phyloP scores from a whole-genome alignment of 164 flowering plant genomes.

The Liriodendron chinense region DNA sequence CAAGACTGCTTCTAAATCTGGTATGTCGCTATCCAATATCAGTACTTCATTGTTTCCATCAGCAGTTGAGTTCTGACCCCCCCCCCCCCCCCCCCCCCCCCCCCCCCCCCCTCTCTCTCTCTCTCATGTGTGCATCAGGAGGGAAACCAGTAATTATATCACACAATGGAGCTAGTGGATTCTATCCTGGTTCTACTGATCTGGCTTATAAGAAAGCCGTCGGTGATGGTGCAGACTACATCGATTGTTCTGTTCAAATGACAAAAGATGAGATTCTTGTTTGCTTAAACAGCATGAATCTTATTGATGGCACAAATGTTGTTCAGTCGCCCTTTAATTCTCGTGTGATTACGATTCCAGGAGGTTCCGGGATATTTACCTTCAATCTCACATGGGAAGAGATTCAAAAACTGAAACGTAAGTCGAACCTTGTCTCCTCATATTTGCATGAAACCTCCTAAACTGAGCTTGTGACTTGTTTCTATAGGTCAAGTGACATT shows the following conservation, averaged over 20 bases:
- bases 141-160: slow-evolving; percentile 61
- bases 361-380: slow-evolving; percentile 50
- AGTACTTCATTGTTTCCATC: not conserved
- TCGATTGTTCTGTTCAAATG: slow-evolving; percentile 91
- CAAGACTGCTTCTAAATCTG: slow-evolving; percentile 47
- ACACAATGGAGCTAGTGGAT: slow-evolving; percentile 83
- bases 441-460: not conserved
- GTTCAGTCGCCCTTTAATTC: slow-evolving; percentile 38
- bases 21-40: slow-evolving; percentile 29
- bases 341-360: slow-evolving; percentile 27
- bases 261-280: slow-evolving; percentile 71
- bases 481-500: not conserved
- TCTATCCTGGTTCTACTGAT: slow-evolving; percentile 80
- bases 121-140: too few relatives aligned
- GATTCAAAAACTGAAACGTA: slow-evolving; percentile 65
- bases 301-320: slow-evolving; percentile 53
- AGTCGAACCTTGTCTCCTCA: slow-evolving; percentile 20
- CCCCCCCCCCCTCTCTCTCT: too few relatives aligned
- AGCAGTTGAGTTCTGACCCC: not conserved
- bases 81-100: too few relatives aligned
- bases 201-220: slow-evolving; percentile 73
- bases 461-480: not conserved
- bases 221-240: slow-evolving; percentile 72
- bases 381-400: slow-evolving; percentile 72
- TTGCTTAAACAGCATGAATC: slow-evolving; percentile 70